Evolutionary conservation across 2,329 filamentous ascomycete genomes (phyloP), one percentile per base, ranked within the genome.

Genomic region (Pseudocercospora eumusae): DNA sequence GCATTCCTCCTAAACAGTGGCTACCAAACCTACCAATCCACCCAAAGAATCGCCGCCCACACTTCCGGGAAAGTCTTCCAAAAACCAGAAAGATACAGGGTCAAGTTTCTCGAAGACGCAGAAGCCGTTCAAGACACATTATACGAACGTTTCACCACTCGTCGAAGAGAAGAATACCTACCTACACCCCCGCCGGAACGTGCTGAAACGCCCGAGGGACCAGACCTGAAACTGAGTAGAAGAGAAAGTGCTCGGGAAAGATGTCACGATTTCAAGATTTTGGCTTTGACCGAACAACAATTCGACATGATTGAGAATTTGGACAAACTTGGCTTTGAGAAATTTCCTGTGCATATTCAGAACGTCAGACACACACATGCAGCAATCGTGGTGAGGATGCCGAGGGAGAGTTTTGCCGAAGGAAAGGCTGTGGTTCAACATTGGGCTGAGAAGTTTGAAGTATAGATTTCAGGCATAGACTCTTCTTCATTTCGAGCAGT

Each of bases 221-320:
- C 52, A 36, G 44, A 60, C 23, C 2, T 57, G 15, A 54, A 59
- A 52, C 28, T 62, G 52, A 64, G 63, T 60, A 49, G 63, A 56
- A 21, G 65, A 66, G 42, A 68, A 68, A 52, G 70, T 70, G 52
- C 53, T 65, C 25, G 69, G 70, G 28, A 71, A 70, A 45, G 68
- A 76, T 69, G 64, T 74, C 58, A 59, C 11, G 52, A 64, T 2
- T 76, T 73, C 49, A 90, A 90, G 0, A 92, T 87, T 0, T 81
- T 98, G 58, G 92, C 92, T 0, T 79, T 98, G 57, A 88, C 90
- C 0, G 82, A 87, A 4, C 85, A 87, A 53, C 93, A 98, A 76
- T 96, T 96, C 73, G 82, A 84, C 54, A 96, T 96, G 85, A 90
- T 96, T 64, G 83, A 89, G 28, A 85, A 86, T 9, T 80, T 98